A percentile compares a stretch with the other conserved stretches of the same genome.
phyloP scores from a whole-genome alignment of 1,284 basidiomycete genomes.

The Ustilago bromivora region DNA sequence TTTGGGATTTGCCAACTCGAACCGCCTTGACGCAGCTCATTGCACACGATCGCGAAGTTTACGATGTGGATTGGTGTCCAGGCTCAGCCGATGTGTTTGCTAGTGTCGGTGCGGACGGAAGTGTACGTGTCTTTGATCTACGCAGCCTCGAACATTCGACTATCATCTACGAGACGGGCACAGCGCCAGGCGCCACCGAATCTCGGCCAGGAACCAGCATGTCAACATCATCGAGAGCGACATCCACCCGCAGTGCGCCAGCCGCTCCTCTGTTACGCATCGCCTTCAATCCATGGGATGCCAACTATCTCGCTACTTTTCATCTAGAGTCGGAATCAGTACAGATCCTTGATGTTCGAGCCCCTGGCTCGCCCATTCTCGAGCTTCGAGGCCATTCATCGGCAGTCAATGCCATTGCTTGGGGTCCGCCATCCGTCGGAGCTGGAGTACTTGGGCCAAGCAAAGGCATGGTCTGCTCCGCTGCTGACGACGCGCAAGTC shows the following conservation, averaged over 20 bases:
- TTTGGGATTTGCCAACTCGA: constrained; percentile 92
- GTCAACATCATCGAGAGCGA: constrained; percentile 43
- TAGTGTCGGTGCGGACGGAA: constrained; percentile 96
- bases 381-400: constrained; percentile 67
- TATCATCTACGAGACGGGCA: constrained; percentile 85
- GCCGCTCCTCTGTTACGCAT: constrained; percentile 66
- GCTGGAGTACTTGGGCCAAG: constrained; percentile 55
- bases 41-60: constrained; percentile 97
- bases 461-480: constrained; percentile 69
- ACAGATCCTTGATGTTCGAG: constrained; percentile 69
- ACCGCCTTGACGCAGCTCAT: constrained; percentile 90
- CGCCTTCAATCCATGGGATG: constrained; percentile 69
- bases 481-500: constrained; percentile 67
- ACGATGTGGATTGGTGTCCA: constrained; percentile 98
- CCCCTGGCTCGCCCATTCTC: constrained; percentile 67
- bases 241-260: constrained; percentile 37
- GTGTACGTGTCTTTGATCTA: constrained; percentile 93
- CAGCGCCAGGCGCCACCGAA: constrained; percentile 44
- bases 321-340: constrained; percentile 66
- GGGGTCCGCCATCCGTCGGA: constrained; percentile 66
- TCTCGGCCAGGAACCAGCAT: constrained; percentile 55
- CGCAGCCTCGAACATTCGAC: constrained; percentile 97
- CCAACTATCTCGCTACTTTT: constrained; percentile 70
- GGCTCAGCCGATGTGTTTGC: constrained; percentile 98
- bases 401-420: constrained; percentile 66